Evolutionary conservation across 1,139 yeast genomes (phyloP), one percentile per base, ranked within the genome.

Genomic region (Zygoascus hellenicus): DNA sequence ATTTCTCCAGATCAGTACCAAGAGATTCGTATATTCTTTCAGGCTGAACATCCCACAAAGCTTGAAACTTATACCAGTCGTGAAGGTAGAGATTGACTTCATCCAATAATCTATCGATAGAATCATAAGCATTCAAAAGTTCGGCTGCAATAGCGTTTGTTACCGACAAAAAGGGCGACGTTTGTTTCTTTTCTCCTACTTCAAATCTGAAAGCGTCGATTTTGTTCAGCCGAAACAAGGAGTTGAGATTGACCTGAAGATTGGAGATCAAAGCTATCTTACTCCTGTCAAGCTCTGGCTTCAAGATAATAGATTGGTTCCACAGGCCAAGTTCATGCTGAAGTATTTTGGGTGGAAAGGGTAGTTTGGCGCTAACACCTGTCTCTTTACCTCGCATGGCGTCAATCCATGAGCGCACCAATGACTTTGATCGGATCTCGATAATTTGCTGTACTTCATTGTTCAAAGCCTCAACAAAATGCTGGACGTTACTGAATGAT

Each of bases 51-150:
- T 77, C 83, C 86, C 90, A 82, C 3, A 84, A 63, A 1, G 73
- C 65, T 57, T 81, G 85, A 31, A 83, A 68, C 29, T 66, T 66
- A 7, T 62, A 60, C 95, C 95, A 87, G 30, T 69, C 65, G 1
- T 58, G 53, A 15, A 74, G 61, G 54, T 77, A 80, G 0, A 26
- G 45, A 0, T 59, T 52, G 0, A 76, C 72, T 9, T 65, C 56
- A 0, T 48, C 48, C 14, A 65, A 50, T 22, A 52, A 50, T 4
- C 45, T 41, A 35, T 65, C 67, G 35, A 64, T 54, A 1, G 46
- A 45, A 5, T 40, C 42, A 42, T 56, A 56, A 2, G 61, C 61
- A 6, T 36, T 19, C 2, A 53, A 38, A 5, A 59, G 49, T 15
- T 53, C 54, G 1, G 47, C 54, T 10, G 51, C 42, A 22, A 58